phyloP scores from a whole-genome alignment of 257 asterid species.

The Cruciata laevipes region DNA sequence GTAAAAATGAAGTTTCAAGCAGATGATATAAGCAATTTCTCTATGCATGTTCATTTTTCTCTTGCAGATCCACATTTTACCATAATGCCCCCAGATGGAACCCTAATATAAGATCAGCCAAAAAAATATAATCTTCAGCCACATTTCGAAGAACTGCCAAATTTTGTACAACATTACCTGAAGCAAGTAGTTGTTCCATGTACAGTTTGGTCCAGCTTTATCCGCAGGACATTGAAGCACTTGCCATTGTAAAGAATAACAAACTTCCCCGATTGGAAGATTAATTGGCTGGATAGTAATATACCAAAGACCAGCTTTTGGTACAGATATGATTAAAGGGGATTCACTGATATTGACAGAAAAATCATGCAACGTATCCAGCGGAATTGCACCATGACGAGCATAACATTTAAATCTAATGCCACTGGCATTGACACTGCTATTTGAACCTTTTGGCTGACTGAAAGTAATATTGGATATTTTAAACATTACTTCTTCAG shows the following conservation, averaged over 20 bases:
- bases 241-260: constrained; percentile 65
- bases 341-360: constrained; percentile 50
- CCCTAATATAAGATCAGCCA: not conserved
- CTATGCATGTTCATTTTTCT: too few relatives aligned
- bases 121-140: not conserved
- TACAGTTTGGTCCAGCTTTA: constrained; percentile 83
- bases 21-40: not conserved
- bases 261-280: constrained; percentile 35
- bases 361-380: constrained; percentile 51
- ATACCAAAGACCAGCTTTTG: constrained; percentile 85
- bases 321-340: constrained; percentile 58
- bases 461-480: constrained; percentile 46
- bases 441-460: constrained; percentile 33
- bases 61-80: too few relatives aligned
- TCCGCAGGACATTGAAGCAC: constrained; percentile 64
- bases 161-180: constrained; percentile 44
- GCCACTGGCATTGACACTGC: constrained; percentile 17
- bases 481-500: constrained; percentile 49
- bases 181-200: constrained; percentile 59
- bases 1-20: not conserved
- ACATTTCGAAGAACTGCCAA: not conserved
- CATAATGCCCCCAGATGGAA: too few relatives aligned
- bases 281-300: constrained; percentile 45
- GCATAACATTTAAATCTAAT: constrained; percentile 54
- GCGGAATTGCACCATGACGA: constrained; percentile 57